Base-by-base conservation (phyloP, 2,329 filamentous ascomycete genomes). In the Phialophora macrospora region DNA sequence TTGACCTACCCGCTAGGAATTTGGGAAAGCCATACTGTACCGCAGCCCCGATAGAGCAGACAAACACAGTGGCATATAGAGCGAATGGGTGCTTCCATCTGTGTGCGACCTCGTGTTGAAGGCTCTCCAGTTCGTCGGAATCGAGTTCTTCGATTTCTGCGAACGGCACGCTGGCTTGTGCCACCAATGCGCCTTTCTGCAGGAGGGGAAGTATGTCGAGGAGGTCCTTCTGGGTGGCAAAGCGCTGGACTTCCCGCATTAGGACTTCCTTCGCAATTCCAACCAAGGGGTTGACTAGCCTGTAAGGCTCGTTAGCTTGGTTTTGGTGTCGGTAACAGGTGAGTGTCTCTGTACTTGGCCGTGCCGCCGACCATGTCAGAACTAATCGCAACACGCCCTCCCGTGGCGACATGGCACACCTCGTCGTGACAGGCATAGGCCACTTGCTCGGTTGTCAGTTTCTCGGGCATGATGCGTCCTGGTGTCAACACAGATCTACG, bases 31-130 rank as follows among this genome's bases (percentile, higher is more conserved):
- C 34, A 6, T 41, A 41, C 65, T 81, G 80, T 1, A 79, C 75
- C 11, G 78, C 78, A n/a, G 79, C 78, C 11, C 76, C 79, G 44
- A 81, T 73, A 12, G 78, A 78, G 67, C 77, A 79, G 24, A 80
- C 66, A 38, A 76, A 71, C 58, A 81, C 76, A 8, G 76, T 76
- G 24, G 75, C 62, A 60, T 79, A 80, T 4, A 80, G 68, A 32
- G 70, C 68, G n/a, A 62, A 41, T 2, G 79, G 78, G 30, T 79
- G 77, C 7, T 69, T 67, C 79, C 79, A 80, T 58, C 72, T 73
- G 61, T 77, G 73, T 3, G 65, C 69, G 22, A 73, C 65, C 65
- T 80, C 78, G 8, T 73, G 65, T 20, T 72, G 72, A 5, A 81
- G 72, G 12, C 72, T 72, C 12, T 75, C 72, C 30, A 72, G 71